Base-by-base conservation (phyloP, 805 yeast genomes). In the Brettanomyces anomalus region DNA sequence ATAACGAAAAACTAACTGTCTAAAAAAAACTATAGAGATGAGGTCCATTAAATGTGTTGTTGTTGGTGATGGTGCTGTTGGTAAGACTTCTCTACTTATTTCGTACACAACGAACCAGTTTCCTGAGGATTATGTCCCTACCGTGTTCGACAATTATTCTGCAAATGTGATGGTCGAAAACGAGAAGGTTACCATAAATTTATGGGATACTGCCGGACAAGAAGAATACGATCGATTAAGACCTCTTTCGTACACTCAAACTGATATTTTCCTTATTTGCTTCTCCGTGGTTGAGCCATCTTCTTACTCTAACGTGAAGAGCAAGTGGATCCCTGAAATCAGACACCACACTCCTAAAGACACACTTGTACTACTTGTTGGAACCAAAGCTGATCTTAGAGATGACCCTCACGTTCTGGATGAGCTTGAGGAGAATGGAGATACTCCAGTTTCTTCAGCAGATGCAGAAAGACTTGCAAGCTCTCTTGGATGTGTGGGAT, bases 151-250 rank as follows among this genome's bases (percentile, higher is more conserved):
- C 60, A 87, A 88, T 63, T 88, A 88, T 61, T 77, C 95, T 3
- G 90, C 95, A 15, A 81, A 82, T 36, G 87, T 88, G 20, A 76
- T 86, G 72, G 80, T 81, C 17, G 90, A 83, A 54, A 81, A 84
- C 24, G 87, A 81, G 54, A 85, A 86, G 43, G 81, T 84, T 55
- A 86, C 85, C 56, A 70, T 88, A 41, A 95, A 94, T 19, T 71
- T 88, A 37, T 88, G 96, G 96, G 96, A 88, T 74, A 88, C 96
- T 14, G 96, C 96, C 3, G 96, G 96, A 21, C 96, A 88, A 64
- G 83, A 85, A 56, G 96, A 87, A 59, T 87, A 87, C 61, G 96
- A 88, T 60, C 71, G 95, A 47, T 71, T 87, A 55, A 72, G 96
- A 62, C 96, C 96, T 3, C 68, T 88, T 47, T 82, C 93, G 7